phyloP scores from a whole-genome alignment of 208 protist species.

The Wallacemonas sp. region DNA sequence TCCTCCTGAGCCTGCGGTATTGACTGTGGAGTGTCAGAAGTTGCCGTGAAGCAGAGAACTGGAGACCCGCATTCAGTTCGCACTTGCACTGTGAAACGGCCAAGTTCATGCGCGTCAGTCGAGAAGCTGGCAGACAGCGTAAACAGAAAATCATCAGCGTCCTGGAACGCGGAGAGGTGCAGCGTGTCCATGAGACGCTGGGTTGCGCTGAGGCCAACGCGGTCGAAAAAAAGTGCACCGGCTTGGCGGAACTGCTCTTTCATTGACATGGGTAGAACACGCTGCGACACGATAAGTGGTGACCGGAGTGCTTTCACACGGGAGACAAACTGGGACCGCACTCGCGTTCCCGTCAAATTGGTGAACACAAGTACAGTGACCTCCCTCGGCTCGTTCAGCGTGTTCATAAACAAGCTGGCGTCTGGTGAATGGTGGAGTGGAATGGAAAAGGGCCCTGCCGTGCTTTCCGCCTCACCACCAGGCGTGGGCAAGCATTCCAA shows the following conservation, averaged over 20 bases:
- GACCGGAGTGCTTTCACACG: background rate
- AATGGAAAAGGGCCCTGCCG: background rate
- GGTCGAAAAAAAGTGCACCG: slow-evolving; percentile 12
- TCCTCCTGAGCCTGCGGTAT: background rate
- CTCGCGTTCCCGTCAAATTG: background rate
- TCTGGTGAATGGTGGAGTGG: background rate
- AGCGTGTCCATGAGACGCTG: slow-evolving; percentile 1
- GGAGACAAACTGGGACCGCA: background rate
- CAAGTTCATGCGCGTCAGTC: background rate
- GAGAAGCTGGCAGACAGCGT: background rate
- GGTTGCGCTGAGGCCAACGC: slow-evolving; percentile 8
- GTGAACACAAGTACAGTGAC: background rate
- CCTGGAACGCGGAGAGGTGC: background rate
- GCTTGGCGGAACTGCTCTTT: slow-evolving; percentile 15
- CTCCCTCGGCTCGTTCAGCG: background rate
- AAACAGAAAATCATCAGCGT: slow-evolving; percentile 5
- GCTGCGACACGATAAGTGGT: background rate
- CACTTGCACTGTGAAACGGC: background rate
- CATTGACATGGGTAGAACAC: background rate
- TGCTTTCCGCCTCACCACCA: background rate
- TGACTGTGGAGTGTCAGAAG: background rate
- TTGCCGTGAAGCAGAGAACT: background rate
- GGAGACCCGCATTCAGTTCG: background rate
- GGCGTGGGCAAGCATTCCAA: background rate
- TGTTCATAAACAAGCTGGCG: background rate